phyloP scores from a whole-genome alignment of 2,329 filamentous ascomycete genomes.

The Aspergillus oerlinghausenensis region DNA sequence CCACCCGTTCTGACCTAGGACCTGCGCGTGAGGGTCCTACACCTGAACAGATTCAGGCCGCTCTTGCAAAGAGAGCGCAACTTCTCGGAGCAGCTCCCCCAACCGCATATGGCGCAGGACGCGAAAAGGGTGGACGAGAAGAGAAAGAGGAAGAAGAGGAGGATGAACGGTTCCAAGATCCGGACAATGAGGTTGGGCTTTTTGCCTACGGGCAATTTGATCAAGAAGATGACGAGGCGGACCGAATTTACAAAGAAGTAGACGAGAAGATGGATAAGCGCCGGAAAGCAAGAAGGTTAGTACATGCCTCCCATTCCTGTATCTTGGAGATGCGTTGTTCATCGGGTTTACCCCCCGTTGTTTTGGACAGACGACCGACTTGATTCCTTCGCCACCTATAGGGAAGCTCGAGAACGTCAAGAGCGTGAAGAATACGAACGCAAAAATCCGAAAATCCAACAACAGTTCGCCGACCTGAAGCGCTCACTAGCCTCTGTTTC shows the following conservation, averaged over 20 bases:
- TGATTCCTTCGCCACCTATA: constrained; percentile 57
- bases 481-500: constrained; percentile 80
- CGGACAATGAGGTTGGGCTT: constrained; percentile 92
- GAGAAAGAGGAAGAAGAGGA: constrained; percentile 68
- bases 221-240: constrained; percentile 95
- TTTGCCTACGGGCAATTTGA: constrained; percentile 96
- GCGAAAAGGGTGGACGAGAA: constrained; percentile 60
- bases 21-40: constrained; percentile 92
- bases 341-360: constrained; percentile 57
- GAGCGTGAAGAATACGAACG: constrained; percentile 94
- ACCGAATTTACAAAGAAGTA: constrained; percentile 90
- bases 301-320: constrained; percentile 33
- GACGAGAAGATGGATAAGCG: constrained; percentile 96
- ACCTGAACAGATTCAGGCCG: constrained; percentile 97
- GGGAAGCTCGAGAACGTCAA: constrained; percentile 88
- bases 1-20: constrained; percentile 91
- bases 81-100: constrained; percentile 69
- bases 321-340: constrained; percentile 54
- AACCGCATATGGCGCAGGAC: constrained; percentile 67
- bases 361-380: constrained; percentile 75
- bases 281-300: constrained; percentile 80
- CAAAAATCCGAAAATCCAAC: constrained; percentile 96
- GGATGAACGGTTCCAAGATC: constrained; percentile 83
- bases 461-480: constrained; percentile 96
- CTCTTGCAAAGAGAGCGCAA: constrained; percentile 86